A percentile compares a stretch with the other conserved stretches of the same genome.
These are phyloP conservation scores for Lipomyces orientalis DNA, from an alignment of 805 yeast species.

Conservation along the genomic window DNA sequence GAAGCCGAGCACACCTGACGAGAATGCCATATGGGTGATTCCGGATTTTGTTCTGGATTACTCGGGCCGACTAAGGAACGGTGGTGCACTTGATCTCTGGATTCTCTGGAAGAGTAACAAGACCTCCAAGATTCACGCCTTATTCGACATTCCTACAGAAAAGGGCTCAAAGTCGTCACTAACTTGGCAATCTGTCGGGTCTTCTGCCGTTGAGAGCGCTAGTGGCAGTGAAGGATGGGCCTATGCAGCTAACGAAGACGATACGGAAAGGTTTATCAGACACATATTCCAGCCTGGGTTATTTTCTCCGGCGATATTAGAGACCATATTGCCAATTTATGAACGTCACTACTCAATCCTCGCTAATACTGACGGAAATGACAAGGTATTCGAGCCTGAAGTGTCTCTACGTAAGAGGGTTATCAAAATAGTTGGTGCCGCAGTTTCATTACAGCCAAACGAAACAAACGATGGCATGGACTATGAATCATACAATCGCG, in stretches of 20 bases:
- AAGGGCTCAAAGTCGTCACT: slow-evolving; percentile 3
- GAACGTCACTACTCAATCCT: slow-evolving; percentile 50
- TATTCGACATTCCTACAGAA: slow-evolving; percentile 25
- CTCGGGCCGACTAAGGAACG: slow-evolving; percentile 15
- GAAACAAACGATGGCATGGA: slow-evolving; percentile 33
- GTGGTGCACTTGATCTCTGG: slow-evolving; percentile 46
- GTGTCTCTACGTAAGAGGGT: slow-evolving; percentile 47
- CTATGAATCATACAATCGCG: slow-evolving; percentile 47
- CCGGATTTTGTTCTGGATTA: slow-evolving; percentile 51
- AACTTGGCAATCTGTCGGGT: slow-evolving; percentile 32
- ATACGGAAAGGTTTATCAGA: slow-evolving; percentile 46
- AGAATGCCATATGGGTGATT: slow-evolving; percentile 54
- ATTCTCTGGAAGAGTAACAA: slow-evolving; percentile 70
- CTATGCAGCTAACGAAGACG: slow-evolving; percentile 42
- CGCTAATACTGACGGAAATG: slow-evolving; percentile 41
- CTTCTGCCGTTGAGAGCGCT: slow-evolving; percentile 2
- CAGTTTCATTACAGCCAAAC: slow-evolving; percentile 37
- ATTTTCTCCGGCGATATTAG: slow-evolving; percentile 56
- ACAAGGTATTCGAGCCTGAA: slow-evolving; percentile 35
- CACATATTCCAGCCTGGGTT: slow-evolving; percentile 57
- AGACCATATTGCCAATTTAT: slow-evolving; percentile 60
- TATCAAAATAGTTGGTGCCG: slow-evolving; percentile 45
- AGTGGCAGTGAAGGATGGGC: slow-evolving; percentile 16
- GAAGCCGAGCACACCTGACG: slow-evolving; percentile 45
- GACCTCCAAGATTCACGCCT: slow-evolving; percentile 47